Conservation (phyloP, 2,329 filamentous ascomycete species). For the Aurifilum marmelostoma region DNA sequence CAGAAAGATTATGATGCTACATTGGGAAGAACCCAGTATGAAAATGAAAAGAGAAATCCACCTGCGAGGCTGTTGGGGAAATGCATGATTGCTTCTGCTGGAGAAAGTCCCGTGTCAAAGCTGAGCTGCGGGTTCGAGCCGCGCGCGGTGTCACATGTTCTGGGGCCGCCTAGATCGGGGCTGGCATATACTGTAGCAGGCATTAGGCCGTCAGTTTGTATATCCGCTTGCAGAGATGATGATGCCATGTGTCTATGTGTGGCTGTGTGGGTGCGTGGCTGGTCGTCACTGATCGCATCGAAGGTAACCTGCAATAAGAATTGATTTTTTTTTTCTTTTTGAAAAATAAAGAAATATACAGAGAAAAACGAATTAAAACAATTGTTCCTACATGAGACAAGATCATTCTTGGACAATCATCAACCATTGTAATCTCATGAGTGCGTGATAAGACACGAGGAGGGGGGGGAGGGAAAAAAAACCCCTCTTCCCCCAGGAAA, state of each 20-base stretch:
- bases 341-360: background rate
- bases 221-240: background rate
- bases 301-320: too few relatives aligned
- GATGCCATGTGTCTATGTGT: background rate
- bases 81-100: background rate
- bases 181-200: background rate
- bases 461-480: background rate
- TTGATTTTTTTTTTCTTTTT: too few relatives aligned
- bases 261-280: constrained; percentile 2
- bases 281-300: background rate
- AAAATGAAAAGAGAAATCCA: background rate
- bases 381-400: too few relatives aligned
- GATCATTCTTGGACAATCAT: too few relatives aligned
- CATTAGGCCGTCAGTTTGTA: background rate
- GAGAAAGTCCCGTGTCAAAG: background rate
- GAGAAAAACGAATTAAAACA: background rate
- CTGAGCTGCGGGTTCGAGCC: background rate
- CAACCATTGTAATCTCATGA: too few relatives aligned
- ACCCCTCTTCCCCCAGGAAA: too few relatives aligned
- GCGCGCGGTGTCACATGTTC: constrained; percentile 11
- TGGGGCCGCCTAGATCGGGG: background rate
- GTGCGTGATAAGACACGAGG: too few relatives aligned
- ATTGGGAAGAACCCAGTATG: background rate
- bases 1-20: background rate
- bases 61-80: background rate